These are phyloP conservation scores for Vigna mungo DNA, from an alignment of 306 rosid species.

Conservation along the genomic window DNA sequence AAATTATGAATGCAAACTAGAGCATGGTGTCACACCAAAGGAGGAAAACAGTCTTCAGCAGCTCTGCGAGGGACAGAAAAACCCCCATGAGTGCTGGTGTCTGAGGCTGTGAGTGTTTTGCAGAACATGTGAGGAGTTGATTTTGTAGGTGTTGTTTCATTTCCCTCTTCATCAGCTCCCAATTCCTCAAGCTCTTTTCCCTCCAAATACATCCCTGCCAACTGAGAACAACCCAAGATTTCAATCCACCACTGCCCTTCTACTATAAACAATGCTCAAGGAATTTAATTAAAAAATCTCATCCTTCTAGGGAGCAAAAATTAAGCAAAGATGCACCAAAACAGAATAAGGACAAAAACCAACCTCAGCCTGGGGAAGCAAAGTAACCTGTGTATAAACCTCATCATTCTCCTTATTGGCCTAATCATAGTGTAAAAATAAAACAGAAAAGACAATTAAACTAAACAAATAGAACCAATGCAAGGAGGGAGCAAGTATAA, in stretches of 20 bases:
- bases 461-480: conserved; percentile 19
- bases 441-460: neutral
- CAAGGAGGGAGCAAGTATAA: conserved; percentile 26
- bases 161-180: conserved; percentile 68
- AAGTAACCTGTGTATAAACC: conserved; percentile 86
- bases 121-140: conserved; percentile 98
- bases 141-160: conserved; percentile 77
- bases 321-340: conserved; percentile 33
- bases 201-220: conserved; percentile 61
- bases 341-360: conserved; percentile 37
- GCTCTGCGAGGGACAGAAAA: conserved; percentile 99
- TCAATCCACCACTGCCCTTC: neutral
- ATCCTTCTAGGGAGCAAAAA: neutral
- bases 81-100: conserved; percentile 97
- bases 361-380: conserved; percentile 91
- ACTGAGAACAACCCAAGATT: conserved; percentile 55
- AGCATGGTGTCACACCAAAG: conserved; percentile 64
- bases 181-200: conserved; percentile 71
- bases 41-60: conserved; percentile 98
- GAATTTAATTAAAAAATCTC: neutral
- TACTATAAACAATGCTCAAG: conserved; percentile 7
- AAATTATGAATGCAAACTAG: conserved; percentile 23
- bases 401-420: conserved; percentile 98
- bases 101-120: conserved; percentile 97
- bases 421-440: conserved; percentile 45